These are phyloP conservation scores for Ananas comosus DNA, from an alignment of 176 grass and related monocot species.

Conservation along the genomic window DNA sequence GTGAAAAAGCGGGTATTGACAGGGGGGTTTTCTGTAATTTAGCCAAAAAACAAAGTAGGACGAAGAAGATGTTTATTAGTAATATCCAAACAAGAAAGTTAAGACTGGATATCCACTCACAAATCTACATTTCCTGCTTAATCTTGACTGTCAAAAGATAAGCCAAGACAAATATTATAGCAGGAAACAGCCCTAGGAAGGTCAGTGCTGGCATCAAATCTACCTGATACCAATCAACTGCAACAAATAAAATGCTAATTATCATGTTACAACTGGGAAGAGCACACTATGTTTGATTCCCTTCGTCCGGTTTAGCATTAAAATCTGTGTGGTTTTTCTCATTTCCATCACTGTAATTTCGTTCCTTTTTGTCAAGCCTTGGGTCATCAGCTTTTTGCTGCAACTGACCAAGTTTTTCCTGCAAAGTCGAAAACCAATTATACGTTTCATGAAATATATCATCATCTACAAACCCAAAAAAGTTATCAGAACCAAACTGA, in stretches of 20 bases:
- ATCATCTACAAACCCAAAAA: too few relatives aligned
- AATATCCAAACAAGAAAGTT: conserved; percentile 48
- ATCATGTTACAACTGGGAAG: conserved; percentile 50
- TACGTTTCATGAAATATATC: conserved; percentile 13
- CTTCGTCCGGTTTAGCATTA: conserved; percentile 13
- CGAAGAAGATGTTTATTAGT: conserved; percentile 30
- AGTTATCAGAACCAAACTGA: too few relatives aligned
- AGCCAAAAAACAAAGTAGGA: conserved; percentile 33
- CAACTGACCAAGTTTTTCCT: conserved; percentile 67
- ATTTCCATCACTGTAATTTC: conserved; percentile 40
- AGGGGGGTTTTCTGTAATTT: too few relatives aligned
- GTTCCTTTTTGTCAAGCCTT: conserved; percentile 42
- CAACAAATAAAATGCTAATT: conserved; percentile 42
- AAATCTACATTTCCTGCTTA: conserved; percentile 14
- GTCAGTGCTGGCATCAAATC: background rate
- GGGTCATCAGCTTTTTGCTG: conserved; percentile 48
- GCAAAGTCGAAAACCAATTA: conserved; percentile 23
- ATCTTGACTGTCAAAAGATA: conserved; percentile 31
- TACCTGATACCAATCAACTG: conserved; percentile 37
- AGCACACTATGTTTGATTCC: conserved; percentile 23
- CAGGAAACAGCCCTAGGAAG: background rate
- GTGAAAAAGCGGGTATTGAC: too few relatives aligned
- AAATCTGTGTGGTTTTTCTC: conserved; percentile 30
- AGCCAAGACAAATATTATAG: conserved; percentile 66
- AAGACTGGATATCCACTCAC: conserved; percentile 45